A percentile compares a stretch with the other conserved stretches of the same genome.
Conservation (phyloP, 169 alveolate species). For the Plasmodium ovale region DNA sequence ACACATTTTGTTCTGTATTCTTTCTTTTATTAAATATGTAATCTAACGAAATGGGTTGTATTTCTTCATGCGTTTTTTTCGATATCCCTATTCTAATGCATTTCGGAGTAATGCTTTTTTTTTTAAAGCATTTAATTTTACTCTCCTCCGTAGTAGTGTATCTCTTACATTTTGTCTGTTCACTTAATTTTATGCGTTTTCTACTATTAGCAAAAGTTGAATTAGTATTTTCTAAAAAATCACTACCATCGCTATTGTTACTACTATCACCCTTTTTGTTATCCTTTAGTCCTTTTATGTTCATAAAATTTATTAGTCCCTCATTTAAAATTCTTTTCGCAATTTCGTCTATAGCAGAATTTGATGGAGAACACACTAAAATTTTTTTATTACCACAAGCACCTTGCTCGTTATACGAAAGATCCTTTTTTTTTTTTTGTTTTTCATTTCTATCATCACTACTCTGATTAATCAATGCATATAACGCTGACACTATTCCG, state of each 20-base stretch:
- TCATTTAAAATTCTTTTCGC: slow-evolving; percentile 88
- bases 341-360: slow-evolving; percentile 99
- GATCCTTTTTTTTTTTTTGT: slow-evolving; percentile 31
- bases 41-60: slow-evolving; percentile 71
- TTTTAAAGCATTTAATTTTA: background rate
- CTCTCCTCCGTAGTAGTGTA: background rate
- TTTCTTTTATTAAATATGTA: slow-evolving; percentile 68
- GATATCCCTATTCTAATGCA: slow-evolving; percentile 72
- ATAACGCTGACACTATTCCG: slow-evolving; percentile 87
- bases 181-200: background rate
- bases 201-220: background rate
- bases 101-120: slow-evolving; percentile 61
- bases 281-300: background rate
- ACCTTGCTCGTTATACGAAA: slow-evolving; percentile 32
- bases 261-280: background rate
- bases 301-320: slow-evolving; percentile 52
- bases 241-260: background rate
- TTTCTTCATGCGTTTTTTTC: slow-evolving; percentile 69
- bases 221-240: background rate
- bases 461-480: slow-evolving; percentile 17
- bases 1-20: slow-evolving; percentile 29
- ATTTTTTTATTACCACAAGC: slow-evolving; percentile 81
- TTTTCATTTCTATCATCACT: slow-evolving; percentile 6
- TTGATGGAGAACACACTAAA: slow-evolving; percentile 98
- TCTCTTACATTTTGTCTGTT: background rate